Evolutionary conservation across 1,139 yeast genomes (phyloP).

Genomic region (Geotrichum candidum): DNA sequence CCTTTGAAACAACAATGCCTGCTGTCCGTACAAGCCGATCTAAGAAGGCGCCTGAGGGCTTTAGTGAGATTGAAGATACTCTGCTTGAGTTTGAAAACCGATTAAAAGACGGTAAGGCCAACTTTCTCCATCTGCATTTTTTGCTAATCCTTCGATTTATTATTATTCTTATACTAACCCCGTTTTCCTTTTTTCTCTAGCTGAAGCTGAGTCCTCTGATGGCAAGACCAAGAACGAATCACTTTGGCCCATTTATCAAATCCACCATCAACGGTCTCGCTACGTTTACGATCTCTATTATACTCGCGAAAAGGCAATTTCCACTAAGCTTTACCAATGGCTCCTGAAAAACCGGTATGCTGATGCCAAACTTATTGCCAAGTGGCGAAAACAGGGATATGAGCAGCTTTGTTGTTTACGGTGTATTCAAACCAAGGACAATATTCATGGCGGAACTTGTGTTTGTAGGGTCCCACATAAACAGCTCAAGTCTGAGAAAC

Average conservation of each 20-base stretch:
- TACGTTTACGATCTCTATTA: conserved; percentile 72
- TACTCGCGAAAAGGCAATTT: conserved; percentile 55
- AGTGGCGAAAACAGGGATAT: conserved; percentile 89
- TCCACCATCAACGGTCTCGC: conserved; percentile 70
- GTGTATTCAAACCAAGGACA: conserved; percentile 66
- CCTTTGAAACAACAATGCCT: conserved; percentile 35
- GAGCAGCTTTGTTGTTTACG: conserved; percentile 78
- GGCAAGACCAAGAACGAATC: conserved; percentile 44
- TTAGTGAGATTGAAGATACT: conserved; percentile 62
- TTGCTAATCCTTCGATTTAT: not conserved
- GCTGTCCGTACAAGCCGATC: conserved; percentile 41
- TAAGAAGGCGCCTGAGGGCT: conserved; percentile 68
- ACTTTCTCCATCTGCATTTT: not conserved
- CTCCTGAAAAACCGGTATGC: conserved; percentile 60
- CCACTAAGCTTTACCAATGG: conserved; percentile 71
- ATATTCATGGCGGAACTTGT: conserved; percentile 63
- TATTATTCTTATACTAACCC: not conserved
- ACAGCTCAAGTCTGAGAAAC: conserved; percentile 21
- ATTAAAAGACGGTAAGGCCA: conserved; percentile 28
- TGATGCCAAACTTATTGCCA: conserved; percentile 70
- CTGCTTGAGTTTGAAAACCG: conserved; percentile 55
- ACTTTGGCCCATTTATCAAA: conserved; percentile 65
- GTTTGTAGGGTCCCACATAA: conserved; percentile 71
- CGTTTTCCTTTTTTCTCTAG: not conserved
- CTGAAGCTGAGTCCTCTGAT: conserved; percentile 20